These are phyloP conservation scores for Botrytis pseudocinerea DNA, from an alignment of 2,329 filamentous ascomycete genomes.

Conservation along the genomic window DNA sequence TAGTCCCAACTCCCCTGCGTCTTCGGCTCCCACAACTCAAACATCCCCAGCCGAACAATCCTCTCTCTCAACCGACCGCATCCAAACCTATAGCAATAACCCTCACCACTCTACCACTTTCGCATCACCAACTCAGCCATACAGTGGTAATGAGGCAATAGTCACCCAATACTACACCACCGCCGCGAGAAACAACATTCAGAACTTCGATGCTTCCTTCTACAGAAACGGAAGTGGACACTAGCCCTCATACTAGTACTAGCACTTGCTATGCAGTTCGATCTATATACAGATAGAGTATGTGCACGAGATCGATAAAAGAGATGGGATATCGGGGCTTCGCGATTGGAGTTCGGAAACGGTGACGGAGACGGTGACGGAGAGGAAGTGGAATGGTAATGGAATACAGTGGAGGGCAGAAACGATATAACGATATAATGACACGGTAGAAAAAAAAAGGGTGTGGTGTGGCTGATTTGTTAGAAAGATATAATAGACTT, in stretches of 20 bases:
- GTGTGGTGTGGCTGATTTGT: neutral
- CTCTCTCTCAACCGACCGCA: neutral
- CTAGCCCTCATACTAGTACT: neutral
- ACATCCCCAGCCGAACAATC: neutral
- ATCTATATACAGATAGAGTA: neutral
- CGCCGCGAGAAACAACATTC: neutral
- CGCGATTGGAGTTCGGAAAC: neutral
- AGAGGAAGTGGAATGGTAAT: neutral
- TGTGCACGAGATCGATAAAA: neutral
- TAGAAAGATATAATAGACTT: neutral
- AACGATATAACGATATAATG: neutral
- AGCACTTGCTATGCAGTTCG: neutral
- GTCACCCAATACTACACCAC: neutral
- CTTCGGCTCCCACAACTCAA: neutral
- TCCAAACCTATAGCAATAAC: neutral
- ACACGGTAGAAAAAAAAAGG: too few species aligned
- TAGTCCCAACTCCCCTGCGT: neutral
- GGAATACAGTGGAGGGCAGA: neutral
- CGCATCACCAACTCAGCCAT: neutral
- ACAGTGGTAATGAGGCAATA: neutral
- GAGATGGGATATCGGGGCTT: neutral
- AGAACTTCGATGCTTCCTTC: neutral
- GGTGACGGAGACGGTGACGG: neutral
- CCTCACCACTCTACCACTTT: neutral
- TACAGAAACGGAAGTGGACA: rapidly evolving